Evolutionary conservation across 306 rosid species (phyloP), one percentile per base, ranked within the genome.

Genomic region (Cucurbita argyrosperma): DNA sequence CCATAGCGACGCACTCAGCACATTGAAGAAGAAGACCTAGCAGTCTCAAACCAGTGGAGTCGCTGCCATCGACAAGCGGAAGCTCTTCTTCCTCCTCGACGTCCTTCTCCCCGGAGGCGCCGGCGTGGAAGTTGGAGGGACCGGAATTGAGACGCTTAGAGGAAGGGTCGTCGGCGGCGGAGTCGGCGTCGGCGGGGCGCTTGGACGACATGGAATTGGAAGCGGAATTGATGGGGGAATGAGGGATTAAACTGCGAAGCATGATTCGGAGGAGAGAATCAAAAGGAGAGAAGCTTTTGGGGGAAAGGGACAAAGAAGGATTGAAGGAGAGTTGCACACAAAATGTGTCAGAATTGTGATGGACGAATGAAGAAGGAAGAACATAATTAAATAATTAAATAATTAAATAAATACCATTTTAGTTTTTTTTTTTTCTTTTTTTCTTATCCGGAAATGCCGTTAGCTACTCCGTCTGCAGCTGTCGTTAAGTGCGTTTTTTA

Each of bases 1-100:
- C 92, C 87, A 84, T 82, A 52, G 99, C 95, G 1, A 94, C 90
- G 79, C 88, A 84, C 91, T 94, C 99, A 2, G 99, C 99, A 81
- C 99, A 94, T 85, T 91, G 99, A 0, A 94, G 90, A 8, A 94
- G 80, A 1, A 94, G 88, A 0, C 99, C 97, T 0, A 94, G 75
- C 8, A 94, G 87, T 51, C 89, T 84, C 15, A 94, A 72, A 0
- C 99, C 97, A 2, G 78, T 81, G 6, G 97, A 88, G 40, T 93
- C 96, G 0, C 77, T 81, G 46, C 79, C 87, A 1, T 77, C 75
- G 12, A 65, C 52, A 0, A 55, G 82, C 10, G 76, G 82, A 5
- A 72, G 81, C n/a, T 37, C 75, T 16, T 14, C 62, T 12, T 84
- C 82, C 10, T 49, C 83, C 7, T 21, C 76, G 7, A 81, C 90